A percentile compares a stretch with the other conserved stretches of the same genome.
Conservation (phyloP, 495 filamentous ascomycete species). For the Trichocladium antarcticum region DNA sequence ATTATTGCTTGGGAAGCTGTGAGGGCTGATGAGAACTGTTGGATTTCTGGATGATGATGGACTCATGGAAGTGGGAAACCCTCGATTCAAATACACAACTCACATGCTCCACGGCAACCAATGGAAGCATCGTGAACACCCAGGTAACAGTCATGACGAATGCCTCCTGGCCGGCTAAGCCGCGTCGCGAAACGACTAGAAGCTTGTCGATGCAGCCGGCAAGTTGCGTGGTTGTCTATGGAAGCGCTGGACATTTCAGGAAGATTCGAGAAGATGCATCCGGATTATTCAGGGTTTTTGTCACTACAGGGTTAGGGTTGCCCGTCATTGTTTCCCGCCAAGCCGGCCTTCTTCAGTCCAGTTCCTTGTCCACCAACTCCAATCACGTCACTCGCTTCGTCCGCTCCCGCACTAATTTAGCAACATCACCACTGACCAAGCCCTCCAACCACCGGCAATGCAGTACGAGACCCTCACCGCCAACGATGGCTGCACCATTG, state of each 20-base stretch:
- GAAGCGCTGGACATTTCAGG: neutral
- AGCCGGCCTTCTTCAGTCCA: too few relatives aligned
- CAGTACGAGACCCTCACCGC: slow-evolving; percentile 18
- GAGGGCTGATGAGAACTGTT: neutral
- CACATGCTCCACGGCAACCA: neutral
- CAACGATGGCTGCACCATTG: slow-evolving; percentile 25
- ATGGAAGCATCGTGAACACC: neutral
- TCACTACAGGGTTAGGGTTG: neutral
- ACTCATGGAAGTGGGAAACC: slow-evolving; percentile 9
- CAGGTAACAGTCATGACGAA: neutral
- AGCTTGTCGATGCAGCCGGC: slow-evolving; percentile 3
- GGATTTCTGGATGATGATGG: neutral
- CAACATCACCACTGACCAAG: neutral
- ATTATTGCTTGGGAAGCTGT: neutral
- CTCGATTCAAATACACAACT: neutral
- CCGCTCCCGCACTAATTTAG: neutral
- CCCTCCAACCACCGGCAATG: slow-evolving; percentile 9
- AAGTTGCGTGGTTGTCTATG: neutral
- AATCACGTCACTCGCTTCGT: too few relatives aligned
- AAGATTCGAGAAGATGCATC: slow-evolving; percentile 3
- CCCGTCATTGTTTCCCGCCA: too few relatives aligned
- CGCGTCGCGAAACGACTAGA: slow-evolving; percentile 5
- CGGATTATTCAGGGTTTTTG: too few relatives aligned
- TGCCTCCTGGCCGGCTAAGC: too few relatives aligned
- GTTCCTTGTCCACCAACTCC: too few relatives aligned